These are phyloP conservation scores for Yamadazyma aaseri DNA, from an alignment of 1,139 yeast genomes.

Conservation along the genomic window DNA sequence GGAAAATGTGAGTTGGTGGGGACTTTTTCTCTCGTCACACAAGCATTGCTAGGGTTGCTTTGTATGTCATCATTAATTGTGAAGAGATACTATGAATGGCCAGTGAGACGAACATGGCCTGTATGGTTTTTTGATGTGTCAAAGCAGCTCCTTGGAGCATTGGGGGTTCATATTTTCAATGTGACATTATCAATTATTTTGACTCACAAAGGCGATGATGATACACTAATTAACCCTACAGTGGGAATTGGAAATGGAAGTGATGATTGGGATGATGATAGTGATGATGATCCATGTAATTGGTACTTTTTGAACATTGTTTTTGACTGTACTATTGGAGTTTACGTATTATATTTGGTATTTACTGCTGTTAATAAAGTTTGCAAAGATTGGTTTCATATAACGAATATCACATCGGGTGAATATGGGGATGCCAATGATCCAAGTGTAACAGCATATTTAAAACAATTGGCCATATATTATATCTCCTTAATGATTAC, in stretches of 20 bases:
- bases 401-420: conserved; percentile 71
- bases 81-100: conserved; percentile 77
- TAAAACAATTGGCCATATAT: conserved; percentile 74
- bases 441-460: conserved; percentile 63
- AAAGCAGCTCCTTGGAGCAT: conserved; percentile 84
- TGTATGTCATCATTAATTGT: conserved; percentile 72
- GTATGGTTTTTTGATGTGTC: conserved; percentile 90
- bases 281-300: conserved; percentile 63
- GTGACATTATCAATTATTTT: conserved; percentile 68
- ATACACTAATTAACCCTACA: neutral
- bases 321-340: conserved; percentile 94
- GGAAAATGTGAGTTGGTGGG: conserved; percentile 66
- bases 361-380: conserved; percentile 46
- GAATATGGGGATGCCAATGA: conserved; percentile 68
- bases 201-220: conserved; percentile 27
- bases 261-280: conserved; percentile 14
- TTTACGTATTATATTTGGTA: conserved; percentile 69
- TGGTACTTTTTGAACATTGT: conserved; percentile 90
- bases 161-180: conserved; percentile 79
- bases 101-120: conserved; percentile 77
- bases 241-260: conserved; percentile 5
- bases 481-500: conserved; percentile 63
- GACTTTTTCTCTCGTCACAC: conserved; percentile 67
- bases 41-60: conserved; percentile 65
- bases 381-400: conserved; percentile 28